Conservation (phyloP, 2,329 filamentous ascomycete species). For the Diplodia intermedia region DNA sequence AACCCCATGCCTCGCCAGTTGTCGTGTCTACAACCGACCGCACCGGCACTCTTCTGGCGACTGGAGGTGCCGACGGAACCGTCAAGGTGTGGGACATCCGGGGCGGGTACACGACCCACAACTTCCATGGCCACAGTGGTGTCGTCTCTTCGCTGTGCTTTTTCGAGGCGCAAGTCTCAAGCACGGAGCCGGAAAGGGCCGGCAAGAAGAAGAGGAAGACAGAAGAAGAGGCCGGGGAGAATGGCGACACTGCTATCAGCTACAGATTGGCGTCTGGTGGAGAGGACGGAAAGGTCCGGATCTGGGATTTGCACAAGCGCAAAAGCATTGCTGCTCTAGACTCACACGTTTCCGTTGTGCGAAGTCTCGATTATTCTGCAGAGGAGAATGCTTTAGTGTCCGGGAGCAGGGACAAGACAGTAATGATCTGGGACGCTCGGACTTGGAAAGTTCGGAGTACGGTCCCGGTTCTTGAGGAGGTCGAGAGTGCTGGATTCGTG, state of each 20-base stretch:
- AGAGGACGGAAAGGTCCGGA: conserved; percentile 88
- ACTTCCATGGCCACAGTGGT: conserved; percentile 90
- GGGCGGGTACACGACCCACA: conserved; percentile 91
- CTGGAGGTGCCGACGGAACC: conserved; percentile 88
- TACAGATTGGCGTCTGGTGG: conserved; percentile 89
- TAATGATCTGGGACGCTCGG: conserved; percentile 86
- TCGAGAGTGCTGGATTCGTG: conserved; percentile 85
- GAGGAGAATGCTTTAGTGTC: conserved; percentile 79
- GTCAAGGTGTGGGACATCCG: conserved; percentile 97
- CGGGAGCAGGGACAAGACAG: conserved; percentile 88
- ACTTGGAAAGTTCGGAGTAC: conserved; percentile 85
- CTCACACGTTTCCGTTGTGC: conserved; percentile 94
- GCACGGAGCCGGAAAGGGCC: conserved; percentile 42
- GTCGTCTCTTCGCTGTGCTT: conserved; percentile 91
- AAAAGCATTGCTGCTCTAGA: conserved; percentile 79
- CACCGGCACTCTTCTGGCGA: conserved; percentile 88
- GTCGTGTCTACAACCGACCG: conserved; percentile 84
- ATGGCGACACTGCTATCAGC: conserved; percentile 59
- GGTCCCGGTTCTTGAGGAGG: conserved; percentile 81
- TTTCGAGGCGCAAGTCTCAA: conserved; percentile 71
- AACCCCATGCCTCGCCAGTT: conserved; percentile 89
- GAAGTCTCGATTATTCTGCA: conserved; percentile 80
- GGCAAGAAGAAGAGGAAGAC: conserved; percentile 52
- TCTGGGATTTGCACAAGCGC: conserved; percentile 91
- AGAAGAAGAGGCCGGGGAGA: conserved; percentile 55